Conservation (phyloP, 2,329 filamentous ascomycete genomes). For the Lasiodiplodia citricola region DNA sequence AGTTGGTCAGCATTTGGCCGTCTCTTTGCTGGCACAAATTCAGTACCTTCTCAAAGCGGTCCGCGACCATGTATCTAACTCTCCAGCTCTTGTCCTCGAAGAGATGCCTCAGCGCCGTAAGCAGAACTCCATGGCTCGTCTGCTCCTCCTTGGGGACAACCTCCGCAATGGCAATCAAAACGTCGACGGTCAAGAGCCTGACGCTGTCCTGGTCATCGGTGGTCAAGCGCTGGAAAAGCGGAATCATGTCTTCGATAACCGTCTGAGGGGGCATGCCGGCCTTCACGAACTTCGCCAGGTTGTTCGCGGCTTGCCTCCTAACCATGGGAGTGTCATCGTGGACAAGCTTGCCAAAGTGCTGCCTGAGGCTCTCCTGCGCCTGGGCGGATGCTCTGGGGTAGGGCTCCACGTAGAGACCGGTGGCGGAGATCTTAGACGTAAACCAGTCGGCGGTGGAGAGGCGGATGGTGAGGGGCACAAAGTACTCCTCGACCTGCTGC, state of each 20-base stretch:
- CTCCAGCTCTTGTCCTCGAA: constrained; percentile 99
- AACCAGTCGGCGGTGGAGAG: constrained; percentile 99
- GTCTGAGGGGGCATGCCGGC: constrained; percentile 84
- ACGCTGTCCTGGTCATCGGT: constrained; percentile 98
- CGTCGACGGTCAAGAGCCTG: constrained; percentile 91
- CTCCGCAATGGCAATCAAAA: constrained; percentile 94
- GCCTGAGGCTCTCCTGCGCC: constrained; percentile 89
- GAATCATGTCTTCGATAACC: constrained; percentile 98
- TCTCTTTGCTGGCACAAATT: background rate
- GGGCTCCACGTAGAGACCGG: constrained; percentile 89
- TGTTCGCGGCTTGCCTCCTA: constrained; percentile 92
- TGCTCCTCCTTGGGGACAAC: constrained; percentile 98
- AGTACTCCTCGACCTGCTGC: constrained; percentile 94
- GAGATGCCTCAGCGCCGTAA: constrained; percentile 87
- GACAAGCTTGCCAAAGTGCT: constrained; percentile 90
- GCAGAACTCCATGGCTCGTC: constrained; percentile 88
- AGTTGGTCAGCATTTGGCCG: constrained; percentile 35
- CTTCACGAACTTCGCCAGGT: constrained; percentile 96
- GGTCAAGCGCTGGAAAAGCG: constrained; percentile 95
- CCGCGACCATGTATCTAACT: constrained; percentile 98
- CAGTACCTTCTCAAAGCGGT: constrained; percentile 91
- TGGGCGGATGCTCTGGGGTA: constrained; percentile 88
- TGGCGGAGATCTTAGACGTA: constrained; percentile 97
- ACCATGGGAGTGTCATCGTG: constrained; percentile 99
- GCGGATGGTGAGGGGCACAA: constrained; percentile 92